phyloP scores from a whole-genome alignment of 129 eudicot genomes.

The Artemisia tridentata region DNA sequence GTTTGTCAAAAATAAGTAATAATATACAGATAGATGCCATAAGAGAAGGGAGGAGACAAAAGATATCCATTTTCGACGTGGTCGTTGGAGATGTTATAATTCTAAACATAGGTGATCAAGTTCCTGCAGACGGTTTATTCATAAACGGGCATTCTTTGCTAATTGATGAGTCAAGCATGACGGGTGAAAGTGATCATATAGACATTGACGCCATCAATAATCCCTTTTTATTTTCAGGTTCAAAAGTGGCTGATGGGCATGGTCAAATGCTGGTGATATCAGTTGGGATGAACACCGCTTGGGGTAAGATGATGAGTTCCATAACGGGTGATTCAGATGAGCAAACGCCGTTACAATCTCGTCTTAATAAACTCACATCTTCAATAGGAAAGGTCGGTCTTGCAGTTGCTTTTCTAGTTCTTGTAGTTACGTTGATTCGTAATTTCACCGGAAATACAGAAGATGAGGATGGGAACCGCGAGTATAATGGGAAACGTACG shows the following conservation, averaged over 20 bases:
- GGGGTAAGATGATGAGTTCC: background rate
- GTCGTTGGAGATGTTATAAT: background rate
- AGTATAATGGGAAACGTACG: background rate
- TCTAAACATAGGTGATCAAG: background rate
- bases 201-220: background rate
- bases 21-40: background rate
- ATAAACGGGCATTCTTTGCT: conserved; percentile 1
- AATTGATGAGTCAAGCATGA: background rate
- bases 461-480: background rate
- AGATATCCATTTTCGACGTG: background rate
- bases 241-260: background rate
- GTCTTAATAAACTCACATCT: background rate
- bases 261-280: background rate
- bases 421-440: background rate
- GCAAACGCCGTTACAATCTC: background rate
- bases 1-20: background rate
- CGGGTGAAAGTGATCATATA: background rate
- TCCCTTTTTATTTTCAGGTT: background rate
- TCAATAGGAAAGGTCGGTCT: background rate
- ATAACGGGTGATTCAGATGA: background rate
- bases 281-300: background rate
- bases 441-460: background rate
- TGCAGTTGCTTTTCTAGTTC: background rate
- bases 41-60: background rate
- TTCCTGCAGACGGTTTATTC: background rate